A percentile compares a stretch with the other conserved stretches of the same genome.
Conservation (phyloP, 75 land plant species). For the Chamaecyparis obtusa region DNA sequence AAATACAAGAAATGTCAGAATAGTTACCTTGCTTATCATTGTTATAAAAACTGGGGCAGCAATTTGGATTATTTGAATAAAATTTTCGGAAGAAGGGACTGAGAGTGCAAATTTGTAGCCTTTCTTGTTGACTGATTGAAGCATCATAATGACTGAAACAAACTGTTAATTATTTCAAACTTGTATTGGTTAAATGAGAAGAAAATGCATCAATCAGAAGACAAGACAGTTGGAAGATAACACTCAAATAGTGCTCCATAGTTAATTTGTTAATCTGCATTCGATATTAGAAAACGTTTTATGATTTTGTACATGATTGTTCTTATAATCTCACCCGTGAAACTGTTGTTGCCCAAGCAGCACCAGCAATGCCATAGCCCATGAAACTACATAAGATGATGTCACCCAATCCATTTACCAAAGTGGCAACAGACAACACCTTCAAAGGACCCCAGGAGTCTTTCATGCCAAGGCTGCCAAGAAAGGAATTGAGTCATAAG, state of each 20-base stretch:
- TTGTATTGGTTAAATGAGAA: neutral
- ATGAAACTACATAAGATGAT: constrained; percentile 60
- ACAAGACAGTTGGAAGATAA: neutral
- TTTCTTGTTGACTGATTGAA: constrained; percentile 49
- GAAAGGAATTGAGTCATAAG: neutral
- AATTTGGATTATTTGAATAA: constrained; percentile 59
- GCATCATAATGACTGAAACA: constrained; percentile 81
- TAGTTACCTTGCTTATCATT: constrained; percentile 78
- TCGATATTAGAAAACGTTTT: neutral
- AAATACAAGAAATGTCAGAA: neutral
- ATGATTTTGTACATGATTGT: neutral
- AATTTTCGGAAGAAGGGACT: constrained; percentile 61
- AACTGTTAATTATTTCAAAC: constrained; percentile 35
- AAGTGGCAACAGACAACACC: constrained; percentile 76
- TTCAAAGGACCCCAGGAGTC: constrained; percentile 93
- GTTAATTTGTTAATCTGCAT: neutral
- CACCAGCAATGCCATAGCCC: constrained; percentile 92
- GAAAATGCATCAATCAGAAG: neutral
- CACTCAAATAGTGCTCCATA: neutral
- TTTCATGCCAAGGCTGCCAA: constrained; percentile 88
- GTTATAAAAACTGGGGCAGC: constrained; percentile 89
- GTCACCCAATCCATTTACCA: constrained; percentile 72
- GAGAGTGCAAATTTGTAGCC: constrained; percentile 59
- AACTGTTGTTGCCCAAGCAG: constrained; percentile 96
- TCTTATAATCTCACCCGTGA: constrained; percentile 63